Evolutionary conservation across 2,329 filamentous ascomycete genomes (phyloP).

Genomic region (Colletotrichum sojae): DNA sequence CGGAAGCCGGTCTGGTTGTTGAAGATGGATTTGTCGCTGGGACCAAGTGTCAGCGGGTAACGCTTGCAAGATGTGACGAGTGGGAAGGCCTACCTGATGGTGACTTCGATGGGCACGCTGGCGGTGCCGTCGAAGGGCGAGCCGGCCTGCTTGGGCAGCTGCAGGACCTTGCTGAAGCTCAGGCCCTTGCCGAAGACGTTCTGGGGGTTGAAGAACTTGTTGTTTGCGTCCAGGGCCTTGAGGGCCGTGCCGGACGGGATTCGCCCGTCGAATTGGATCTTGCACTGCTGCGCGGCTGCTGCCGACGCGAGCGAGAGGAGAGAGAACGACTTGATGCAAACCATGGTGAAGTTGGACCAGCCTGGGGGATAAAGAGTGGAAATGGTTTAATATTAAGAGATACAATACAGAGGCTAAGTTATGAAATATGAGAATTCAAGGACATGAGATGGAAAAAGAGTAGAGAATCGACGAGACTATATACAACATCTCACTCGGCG

Average conservation of each 20-base stretch:
- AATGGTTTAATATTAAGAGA: neutral
- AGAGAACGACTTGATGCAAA: conserved; percentile 20
- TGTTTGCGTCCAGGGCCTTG: conserved; percentile 60
- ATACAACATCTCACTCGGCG: neutral
- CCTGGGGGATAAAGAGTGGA: conserved; percentile 32
- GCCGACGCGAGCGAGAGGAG: conserved; percentile 24
- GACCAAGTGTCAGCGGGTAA: neutral
- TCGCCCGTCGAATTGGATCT: conserved; percentile 62
- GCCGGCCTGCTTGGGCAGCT: conserved; percentile 57
- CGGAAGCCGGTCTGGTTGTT: conserved; percentile 72
- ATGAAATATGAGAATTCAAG: neutral
- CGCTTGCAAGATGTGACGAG: neutral
- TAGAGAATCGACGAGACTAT: neutral
- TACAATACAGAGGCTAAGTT: neutral
- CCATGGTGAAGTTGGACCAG: conserved; percentile 35
- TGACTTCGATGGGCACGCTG: conserved; percentile 64
- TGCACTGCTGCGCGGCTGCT: conserved; percentile 44
- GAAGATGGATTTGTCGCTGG: conserved; percentile 71
- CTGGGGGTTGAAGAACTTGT: conserved; percentile 62
- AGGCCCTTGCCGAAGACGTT: conserved; percentile 68
- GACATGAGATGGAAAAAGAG: neutral
- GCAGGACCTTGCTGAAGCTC: conserved; percentile 64
- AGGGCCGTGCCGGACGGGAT: conserved; percentile 55
- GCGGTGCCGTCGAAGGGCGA: conserved; percentile 59
- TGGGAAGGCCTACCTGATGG: conserved; percentile 52